Base-by-base conservation (phyloP, 371 early-diverging fungal genomes). In the Mucor lusitanicus region DNA sequence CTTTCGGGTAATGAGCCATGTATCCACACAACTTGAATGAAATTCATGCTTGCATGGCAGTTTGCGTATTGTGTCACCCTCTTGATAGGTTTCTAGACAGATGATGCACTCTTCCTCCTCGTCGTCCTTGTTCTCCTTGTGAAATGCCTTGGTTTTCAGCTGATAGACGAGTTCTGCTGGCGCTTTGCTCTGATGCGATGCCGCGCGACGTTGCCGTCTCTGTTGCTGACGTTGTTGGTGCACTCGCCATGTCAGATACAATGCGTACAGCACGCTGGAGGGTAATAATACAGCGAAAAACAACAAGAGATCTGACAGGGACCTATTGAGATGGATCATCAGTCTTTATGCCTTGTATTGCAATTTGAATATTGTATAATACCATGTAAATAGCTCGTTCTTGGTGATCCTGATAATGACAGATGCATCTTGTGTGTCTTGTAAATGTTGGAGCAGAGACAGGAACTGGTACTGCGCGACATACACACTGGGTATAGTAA, bases 1-100 rank as follows among this genome's bases (percentile, higher is more conserved):
- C 75, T 93, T 93, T 65, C 89, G 82, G 6, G 89, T 88, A 3
- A 91, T 92, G 25, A 94, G 84, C 94, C 94, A 94, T 40, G 85
- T 88, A 70, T 97, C 98, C 55, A 99, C 91, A 80, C 99, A 99
- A 7, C 80, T 85, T 23, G 88, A 83, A 76, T 99, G 99, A 79
- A 95, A 99, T 67, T 89, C 89, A 78, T 99, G 99, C 48, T 80
- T 82, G 79, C 99, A 99, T 1, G 93, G 93, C 40, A 99, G 78
- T 6, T 87, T 81, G 6, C 97, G 84, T 54, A 99, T 67, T 42
- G 86, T 81, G 44, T 95, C 95, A 5, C 89, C 92, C 53, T 92
- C 92, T 25, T 86, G 82, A 82, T 93, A 99, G 63, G 95, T 95
- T 40, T 95, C 95, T 61, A 99, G 80, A 79, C 99, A 99, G 32